These are phyloP conservation scores for Dimargaris cristalligena DNA, from an alignment of 192 early-diverging fungal genomes.

Conservation along the genomic window DNA sequence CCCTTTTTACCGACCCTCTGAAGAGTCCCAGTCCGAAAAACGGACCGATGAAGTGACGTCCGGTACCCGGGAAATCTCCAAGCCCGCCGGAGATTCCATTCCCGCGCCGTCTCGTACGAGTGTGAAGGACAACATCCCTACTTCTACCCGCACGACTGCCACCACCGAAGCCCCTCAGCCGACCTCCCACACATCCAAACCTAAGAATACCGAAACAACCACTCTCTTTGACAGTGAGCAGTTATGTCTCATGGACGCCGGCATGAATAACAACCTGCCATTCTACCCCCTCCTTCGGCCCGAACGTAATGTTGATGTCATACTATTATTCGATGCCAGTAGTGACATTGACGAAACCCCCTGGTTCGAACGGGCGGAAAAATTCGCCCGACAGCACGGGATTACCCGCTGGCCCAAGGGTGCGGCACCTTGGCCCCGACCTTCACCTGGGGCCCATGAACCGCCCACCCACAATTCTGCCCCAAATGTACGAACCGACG, in stretches of 20 bases:
- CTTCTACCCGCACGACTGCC: constrained; percentile 5
- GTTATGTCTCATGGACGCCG: constrained; percentile 58
- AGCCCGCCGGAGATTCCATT: neutral
- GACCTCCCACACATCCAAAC: neutral
- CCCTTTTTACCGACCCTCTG: constrained; percentile 31
- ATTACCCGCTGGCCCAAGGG: constrained; percentile 45
- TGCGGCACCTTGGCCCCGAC: constrained; percentile 29
- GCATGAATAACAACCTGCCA: constrained; percentile 65
- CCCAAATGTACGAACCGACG: too few species aligned
- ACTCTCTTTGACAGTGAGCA: constrained; percentile 18
- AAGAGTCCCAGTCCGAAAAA: too few species aligned
- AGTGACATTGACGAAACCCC: constrained; percentile 49
- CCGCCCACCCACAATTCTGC: constrained; percentile 16
- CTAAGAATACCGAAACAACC: constrained; percentile 13
- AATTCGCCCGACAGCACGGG: constrained; percentile 37
- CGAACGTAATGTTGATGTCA: constrained; percentile 49
- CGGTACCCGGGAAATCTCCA: neutral
- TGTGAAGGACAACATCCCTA: neutral
- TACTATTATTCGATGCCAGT: constrained; percentile 55
- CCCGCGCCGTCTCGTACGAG: neutral
- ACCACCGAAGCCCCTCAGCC: neutral
- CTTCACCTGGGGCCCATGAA: constrained; percentile 21
- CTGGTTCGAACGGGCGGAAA: constrained; percentile 46
- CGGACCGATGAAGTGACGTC: too few species aligned
- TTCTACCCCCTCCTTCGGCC: constrained; percentile 49